A percentile compares a stretch with the other conserved stretches of the same genome.
Evolutionary conservation across 345 rosid species (phyloP).

Genomic region (Brassica rapa): DNA sequence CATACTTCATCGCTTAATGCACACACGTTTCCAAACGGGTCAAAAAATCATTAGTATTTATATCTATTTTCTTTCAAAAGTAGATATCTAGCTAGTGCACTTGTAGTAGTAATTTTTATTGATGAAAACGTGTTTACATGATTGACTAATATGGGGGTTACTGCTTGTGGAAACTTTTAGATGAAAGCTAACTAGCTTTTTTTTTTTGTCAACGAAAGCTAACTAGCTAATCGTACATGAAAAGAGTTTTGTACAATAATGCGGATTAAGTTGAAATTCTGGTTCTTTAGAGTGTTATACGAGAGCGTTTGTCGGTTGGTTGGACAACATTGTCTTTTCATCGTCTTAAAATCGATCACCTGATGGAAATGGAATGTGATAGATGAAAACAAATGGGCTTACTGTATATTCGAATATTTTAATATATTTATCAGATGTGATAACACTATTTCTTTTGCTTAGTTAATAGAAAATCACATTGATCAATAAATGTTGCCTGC

Average conservation of each 20-base stretch:
- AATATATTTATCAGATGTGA: background rate
- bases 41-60: background rate
- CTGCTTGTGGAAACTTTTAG: background rate
- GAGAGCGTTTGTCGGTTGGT: background rate
- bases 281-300: background rate
- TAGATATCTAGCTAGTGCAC: background rate
- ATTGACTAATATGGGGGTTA: background rate
- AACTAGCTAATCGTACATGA: background rate
- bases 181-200: background rate
- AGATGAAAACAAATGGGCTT: background rate
- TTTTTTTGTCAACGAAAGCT: no score
- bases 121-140: background rate
- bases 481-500: constrained; percentile 17
- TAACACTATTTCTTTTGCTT: background rate
- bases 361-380: background rate
- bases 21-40: background rate
- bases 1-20: background rate
- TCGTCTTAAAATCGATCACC: background rate
- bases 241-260: background rate
- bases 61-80: background rate
- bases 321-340: background rate
- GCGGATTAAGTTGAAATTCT: background rate
- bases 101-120: background rate
- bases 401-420: background rate
- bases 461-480: background rate